Evolutionary conservation across 176 grass and related monocot species (phyloP).

Genomic region (Bonia amplexicaulis): DNA sequence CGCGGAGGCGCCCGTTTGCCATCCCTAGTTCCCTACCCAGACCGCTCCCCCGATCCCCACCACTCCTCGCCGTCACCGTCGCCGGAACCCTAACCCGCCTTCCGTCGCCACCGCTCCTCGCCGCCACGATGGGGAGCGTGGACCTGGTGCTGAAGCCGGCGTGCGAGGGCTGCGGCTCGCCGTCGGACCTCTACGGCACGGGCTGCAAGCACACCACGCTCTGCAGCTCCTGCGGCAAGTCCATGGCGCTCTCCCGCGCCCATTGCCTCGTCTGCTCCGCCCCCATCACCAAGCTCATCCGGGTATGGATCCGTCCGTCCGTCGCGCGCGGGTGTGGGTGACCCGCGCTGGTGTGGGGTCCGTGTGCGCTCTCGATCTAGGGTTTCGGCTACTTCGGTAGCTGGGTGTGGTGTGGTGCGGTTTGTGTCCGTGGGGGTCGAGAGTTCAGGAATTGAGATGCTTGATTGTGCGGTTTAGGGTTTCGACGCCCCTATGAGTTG

Average conservation of each 20-base stretch:
- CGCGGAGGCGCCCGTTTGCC: too few species aligned
- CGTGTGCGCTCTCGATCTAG: conserved; percentile 20
- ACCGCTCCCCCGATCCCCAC: neutral
- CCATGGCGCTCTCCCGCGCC: conserved; percentile 63
- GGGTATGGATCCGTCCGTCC: conserved; percentile 38
- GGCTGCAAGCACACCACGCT: conserved; percentile 93
- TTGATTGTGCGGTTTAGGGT: neutral
- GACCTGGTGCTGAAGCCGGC: conserved; percentile 85
- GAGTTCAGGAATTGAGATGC: neutral
- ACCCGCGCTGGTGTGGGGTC: neutral
- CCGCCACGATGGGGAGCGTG: conserved; percentile 29
- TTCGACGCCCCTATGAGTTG: neutral
- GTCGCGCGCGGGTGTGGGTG: neutral
- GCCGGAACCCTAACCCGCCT: neutral
- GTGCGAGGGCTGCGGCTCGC: conserved; percentile 72
- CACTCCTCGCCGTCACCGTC: neutral
- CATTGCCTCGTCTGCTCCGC: conserved; percentile 64
- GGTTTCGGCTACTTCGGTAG: conserved; percentile 17
- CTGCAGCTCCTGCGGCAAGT: conserved; percentile 78
- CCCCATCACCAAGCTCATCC: conserved; percentile 73
- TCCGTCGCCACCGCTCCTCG: neutral
- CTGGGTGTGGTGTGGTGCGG: neutral
- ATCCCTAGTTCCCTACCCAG: too few species aligned
- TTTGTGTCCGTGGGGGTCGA: neutral
- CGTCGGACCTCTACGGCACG: conserved; percentile 87